Conservation (phyloP, 306 rosid genomes). For the Alnus rubra region DNA sequence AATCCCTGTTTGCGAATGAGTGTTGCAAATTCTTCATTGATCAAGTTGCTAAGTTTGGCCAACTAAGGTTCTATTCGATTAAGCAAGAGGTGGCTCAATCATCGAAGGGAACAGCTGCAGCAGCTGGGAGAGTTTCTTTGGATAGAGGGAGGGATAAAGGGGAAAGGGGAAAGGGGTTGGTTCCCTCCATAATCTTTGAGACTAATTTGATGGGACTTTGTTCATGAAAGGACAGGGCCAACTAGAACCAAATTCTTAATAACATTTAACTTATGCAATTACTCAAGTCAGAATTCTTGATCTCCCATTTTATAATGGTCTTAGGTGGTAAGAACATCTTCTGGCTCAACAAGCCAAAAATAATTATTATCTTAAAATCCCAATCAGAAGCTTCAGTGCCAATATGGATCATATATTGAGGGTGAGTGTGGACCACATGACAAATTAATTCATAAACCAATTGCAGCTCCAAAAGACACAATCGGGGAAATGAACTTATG, state of each 20-base stretch:
- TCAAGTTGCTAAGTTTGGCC: neutral
- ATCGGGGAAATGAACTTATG: neutral
- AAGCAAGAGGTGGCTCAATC: neutral
- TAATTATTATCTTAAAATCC: constrained; percentile 6
- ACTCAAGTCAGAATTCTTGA: neutral
- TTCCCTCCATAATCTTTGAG: neutral
- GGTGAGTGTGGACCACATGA: neutral
- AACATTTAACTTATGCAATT: neutral
- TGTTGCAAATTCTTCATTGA: neutral
- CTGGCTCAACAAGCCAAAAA: constrained; percentile 9
- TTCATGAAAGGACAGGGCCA: neutral
- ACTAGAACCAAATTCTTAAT: neutral
- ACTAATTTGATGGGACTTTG: neutral
- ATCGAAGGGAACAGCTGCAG: neutral
- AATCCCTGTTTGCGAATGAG: neutral
- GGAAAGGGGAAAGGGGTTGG: neutral
- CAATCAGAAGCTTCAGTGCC: neutral
- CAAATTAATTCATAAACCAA: neutral
- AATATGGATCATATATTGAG: neutral
- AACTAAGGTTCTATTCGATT: neutral
- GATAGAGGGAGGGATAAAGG: neutral
- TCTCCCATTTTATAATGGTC: neutral
- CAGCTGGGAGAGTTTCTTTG: neutral
- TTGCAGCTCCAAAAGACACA: neutral
- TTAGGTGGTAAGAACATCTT: constrained; percentile 1